These are phyloP conservation scores for Arachis stenosperma DNA, from an alignment of 306 rosid species.

Conservation along the genomic window DNA sequence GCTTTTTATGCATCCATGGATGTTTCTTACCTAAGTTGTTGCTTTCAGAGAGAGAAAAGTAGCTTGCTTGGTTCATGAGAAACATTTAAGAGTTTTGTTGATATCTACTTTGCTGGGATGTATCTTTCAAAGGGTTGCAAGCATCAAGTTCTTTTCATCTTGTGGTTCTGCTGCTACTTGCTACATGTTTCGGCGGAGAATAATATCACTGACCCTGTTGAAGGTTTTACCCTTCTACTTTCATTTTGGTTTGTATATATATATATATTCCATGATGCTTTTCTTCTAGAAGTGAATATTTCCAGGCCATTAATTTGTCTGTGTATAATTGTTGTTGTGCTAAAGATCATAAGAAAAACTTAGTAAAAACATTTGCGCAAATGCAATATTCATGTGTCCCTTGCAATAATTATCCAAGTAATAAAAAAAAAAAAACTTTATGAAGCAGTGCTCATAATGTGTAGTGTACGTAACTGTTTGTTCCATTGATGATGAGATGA, in stretches of 20 bases:
- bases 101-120: slow-evolving; percentile 50
- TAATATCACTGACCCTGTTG: slow-evolving; percentile 46
- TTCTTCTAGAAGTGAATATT: slow-evolving; percentile 25
- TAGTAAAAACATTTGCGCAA: background rate
- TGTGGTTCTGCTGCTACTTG: slow-evolving; percentile 59
- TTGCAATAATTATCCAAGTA: slow-evolving; percentile 1
- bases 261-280: too few species aligned
- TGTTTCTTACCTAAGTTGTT: slow-evolving; percentile 38
- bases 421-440: too few species aligned
- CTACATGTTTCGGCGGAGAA: slow-evolving; percentile 46
- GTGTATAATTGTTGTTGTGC: background rate
- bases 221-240: slow-evolving; percentile 56
- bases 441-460: slow-evolving; percentile 19
- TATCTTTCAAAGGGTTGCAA: slow-evolving; percentile 51
- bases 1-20: slow-evolving; percentile 13
- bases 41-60: slow-evolving; percentile 44
- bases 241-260: background rate
- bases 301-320: slow-evolving; percentile 7
- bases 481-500: slow-evolving; percentile 31
- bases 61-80: slow-evolving; percentile 30
- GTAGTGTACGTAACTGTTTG: slow-evolving; percentile 19
- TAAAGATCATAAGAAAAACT: slow-evolving; percentile 12
- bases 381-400: background rate
- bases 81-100: slow-evolving; percentile 37
- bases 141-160: slow-evolving; percentile 41